Percentiles rank a stretch among this genome's conserved stretches.
These are phyloP conservation scores for Bacterosira constricta DNA, from an alignment of 108 stramenopile species.

Conservation along the genomic window DNA sequence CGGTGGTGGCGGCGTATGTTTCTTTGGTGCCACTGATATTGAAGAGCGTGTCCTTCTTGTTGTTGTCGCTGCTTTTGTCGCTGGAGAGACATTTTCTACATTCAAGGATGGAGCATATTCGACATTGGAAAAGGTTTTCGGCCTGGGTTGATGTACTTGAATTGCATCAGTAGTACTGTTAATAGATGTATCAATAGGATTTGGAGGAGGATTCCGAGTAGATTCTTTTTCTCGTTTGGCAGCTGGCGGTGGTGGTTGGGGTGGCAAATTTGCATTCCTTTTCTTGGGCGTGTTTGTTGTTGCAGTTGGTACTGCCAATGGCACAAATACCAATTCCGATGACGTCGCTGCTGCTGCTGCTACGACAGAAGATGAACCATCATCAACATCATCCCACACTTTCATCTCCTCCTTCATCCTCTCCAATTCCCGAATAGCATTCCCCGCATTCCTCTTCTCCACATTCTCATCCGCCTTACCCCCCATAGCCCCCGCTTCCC, in stretches of 20 bases:
- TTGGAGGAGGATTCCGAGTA: too few species aligned
- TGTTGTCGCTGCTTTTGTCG: neutral
- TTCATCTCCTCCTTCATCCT: conserved; percentile 35
- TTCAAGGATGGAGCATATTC: neutral
- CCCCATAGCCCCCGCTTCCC: conserved; percentile 45
- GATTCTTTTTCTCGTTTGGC: too few species aligned
- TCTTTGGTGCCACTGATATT: neutral
- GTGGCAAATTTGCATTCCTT: too few species aligned
- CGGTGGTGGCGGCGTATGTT: neutral
- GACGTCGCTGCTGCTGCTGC: too few species aligned
- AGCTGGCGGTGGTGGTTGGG: too few species aligned
- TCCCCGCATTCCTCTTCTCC: conserved; percentile 52
- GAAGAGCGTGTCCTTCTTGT: neutral
- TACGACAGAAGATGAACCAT: too few species aligned
- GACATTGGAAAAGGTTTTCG: neutral
- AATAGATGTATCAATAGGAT: too few species aligned
- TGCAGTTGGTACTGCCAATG: too few species aligned
- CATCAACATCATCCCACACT: conserved; percentile 1
- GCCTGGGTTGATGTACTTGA: too few species aligned
- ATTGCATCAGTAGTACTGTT: too few species aligned
- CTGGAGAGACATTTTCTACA: neutral
- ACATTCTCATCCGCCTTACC: conserved; percentile 65
- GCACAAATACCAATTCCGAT: too few species aligned
- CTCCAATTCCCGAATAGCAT: conserved; percentile 73
- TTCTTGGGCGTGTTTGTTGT: too few species aligned